phyloP scores from a whole-genome alignment of 768 basidiomycete species.

The Rhizopogon salebrosus region DNA sequence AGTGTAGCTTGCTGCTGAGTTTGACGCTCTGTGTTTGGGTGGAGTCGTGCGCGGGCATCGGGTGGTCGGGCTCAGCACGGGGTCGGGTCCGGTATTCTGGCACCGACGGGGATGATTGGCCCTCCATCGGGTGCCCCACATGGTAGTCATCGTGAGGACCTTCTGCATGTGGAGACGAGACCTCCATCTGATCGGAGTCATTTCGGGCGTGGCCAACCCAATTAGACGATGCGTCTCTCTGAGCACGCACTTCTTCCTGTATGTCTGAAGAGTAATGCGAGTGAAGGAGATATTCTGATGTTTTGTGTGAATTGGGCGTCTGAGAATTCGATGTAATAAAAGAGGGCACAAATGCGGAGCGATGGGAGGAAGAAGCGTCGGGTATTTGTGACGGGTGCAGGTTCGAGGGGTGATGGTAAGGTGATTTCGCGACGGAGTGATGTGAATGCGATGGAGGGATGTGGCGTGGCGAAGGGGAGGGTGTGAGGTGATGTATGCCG shows the following conservation, averaged over 20 bases:
- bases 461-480: conserved; percentile 37
- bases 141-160: conserved; percentile 33
- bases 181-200: conserved; percentile 49
- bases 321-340: conserved; percentile 24
- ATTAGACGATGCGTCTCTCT: conserved; percentile 11
- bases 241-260: conserved; percentile 22
- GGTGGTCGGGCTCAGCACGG: conserved; percentile 32
- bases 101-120: conserved; percentile 44
- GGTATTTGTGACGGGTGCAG: conserved; percentile 38
- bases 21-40: conserved; percentile 43
- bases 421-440: conserved; percentile 33
- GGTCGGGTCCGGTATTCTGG: conserved; percentile 47
- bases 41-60: conserved; percentile 30
- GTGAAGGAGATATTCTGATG: conserved; percentile 31
- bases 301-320: conserved; percentile 27
- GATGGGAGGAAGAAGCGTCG: conserved; percentile 47
- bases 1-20: conserved; percentile 50
- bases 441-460: conserved; percentile 48
- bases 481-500: conserved; percentile 32
- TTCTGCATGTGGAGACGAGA: conserved; percentile 45
- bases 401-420: conserved; percentile 34
- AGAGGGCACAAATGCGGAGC: conserved; percentile 45
- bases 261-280: conserved; percentile 26
- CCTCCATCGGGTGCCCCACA: conserved; percentile 44
- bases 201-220: conserved; percentile 28